These are phyloP conservation scores for Colletotrichum endophyticum DNA, from an alignment of 2,329 filamentous ascomycete species.

Conservation along the genomic window DNA sequence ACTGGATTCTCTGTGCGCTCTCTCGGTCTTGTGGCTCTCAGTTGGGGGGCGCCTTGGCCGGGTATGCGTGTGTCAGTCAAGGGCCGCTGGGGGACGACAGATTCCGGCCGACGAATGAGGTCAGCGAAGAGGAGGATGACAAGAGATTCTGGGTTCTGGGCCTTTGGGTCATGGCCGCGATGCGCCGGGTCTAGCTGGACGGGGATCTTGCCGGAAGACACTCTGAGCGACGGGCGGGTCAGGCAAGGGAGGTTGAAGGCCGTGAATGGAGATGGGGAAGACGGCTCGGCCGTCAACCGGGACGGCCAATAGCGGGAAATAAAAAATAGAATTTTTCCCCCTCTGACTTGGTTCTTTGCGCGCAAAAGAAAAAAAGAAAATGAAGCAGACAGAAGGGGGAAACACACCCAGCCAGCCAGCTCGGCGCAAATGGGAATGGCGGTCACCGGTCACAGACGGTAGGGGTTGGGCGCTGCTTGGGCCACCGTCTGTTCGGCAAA, in stretches of 20 bases:
- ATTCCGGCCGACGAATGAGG: constrained; percentile 9
- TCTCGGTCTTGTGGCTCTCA: constrained; percentile 2
- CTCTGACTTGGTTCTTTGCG: neutral
- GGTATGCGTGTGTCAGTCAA: constrained; percentile 19
- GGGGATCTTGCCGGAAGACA: constrained; percentile 20
- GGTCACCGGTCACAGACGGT: constrained; percentile 15
- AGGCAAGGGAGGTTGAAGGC: neutral
- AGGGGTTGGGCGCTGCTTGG: constrained; percentile 10
- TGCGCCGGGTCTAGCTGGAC: constrained; percentile 16
- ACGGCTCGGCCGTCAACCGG: constrained; percentile 6
- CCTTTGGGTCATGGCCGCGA: constrained; percentile 6
- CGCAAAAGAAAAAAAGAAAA: neutral
- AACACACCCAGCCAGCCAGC: neutral
- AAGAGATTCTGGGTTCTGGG: constrained; percentile 5
- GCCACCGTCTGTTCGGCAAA: constrained; percentile 6
- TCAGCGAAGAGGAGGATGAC: constrained; percentile 6
- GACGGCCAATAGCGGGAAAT: neutral
- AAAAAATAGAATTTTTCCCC: neutral
- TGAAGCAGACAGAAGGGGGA: neutral
- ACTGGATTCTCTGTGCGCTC: constrained; percentile 14
- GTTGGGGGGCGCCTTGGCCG: neutral
- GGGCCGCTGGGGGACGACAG: constrained; percentile 8
- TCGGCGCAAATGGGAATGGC: constrained; percentile 15
- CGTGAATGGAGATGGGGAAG: neutral
- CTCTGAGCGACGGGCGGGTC: constrained; percentile 8